Conservation (phyloP, 352 stramenopile genomes). For the Pythium aphanidermatum region DNA sequence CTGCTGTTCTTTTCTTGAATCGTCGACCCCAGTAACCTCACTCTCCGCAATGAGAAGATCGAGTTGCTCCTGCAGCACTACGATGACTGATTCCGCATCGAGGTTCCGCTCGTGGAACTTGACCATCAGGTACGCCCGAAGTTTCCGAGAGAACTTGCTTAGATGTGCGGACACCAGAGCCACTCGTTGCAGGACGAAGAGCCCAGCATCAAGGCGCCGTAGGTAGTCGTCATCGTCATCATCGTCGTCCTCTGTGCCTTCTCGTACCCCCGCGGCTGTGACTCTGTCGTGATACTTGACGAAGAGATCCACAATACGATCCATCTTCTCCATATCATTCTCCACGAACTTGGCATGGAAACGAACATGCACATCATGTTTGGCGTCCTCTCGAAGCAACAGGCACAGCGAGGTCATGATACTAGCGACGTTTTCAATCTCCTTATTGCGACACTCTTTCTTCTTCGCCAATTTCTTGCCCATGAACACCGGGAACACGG, state of each 20-base stretch:
- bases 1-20: constrained; percentile 27
- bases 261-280: constrained; percentile 13
- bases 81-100: constrained; percentile 32
- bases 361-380: constrained; percentile 49
- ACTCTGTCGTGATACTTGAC: constrained; percentile 65
- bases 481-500: constrained; percentile 43
- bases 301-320: constrained; percentile 73
- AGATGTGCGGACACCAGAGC: constrained; percentile 59
- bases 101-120: constrained; percentile 74
- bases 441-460: constrained; percentile 28
- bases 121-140: constrained; percentile 62
- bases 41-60: constrained; percentile 32
- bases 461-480: constrained; percentile 27
- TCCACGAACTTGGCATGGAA: constrained; percentile 82
- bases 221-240: constrained; percentile 35
- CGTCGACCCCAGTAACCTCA: constrained; percentile 5
- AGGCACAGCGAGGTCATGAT: constrained; percentile 64
- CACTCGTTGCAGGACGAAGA: constrained; percentile 74
- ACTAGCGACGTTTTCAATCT: constrained; percentile 62
- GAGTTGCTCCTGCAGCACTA: constrained; percentile 55
- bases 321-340: constrained; percentile 76
- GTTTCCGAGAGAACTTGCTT: constrained; percentile 52
- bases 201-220: constrained; percentile 55
- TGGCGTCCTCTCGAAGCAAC: constrained; percentile 35
- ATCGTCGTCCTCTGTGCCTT: constrained; percentile 18